These are phyloP conservation scores for Pseudogymnoascus destructans DNA, from an alignment of 2,329 filamentous ascomycete species.

Conservation along the genomic window DNA sequence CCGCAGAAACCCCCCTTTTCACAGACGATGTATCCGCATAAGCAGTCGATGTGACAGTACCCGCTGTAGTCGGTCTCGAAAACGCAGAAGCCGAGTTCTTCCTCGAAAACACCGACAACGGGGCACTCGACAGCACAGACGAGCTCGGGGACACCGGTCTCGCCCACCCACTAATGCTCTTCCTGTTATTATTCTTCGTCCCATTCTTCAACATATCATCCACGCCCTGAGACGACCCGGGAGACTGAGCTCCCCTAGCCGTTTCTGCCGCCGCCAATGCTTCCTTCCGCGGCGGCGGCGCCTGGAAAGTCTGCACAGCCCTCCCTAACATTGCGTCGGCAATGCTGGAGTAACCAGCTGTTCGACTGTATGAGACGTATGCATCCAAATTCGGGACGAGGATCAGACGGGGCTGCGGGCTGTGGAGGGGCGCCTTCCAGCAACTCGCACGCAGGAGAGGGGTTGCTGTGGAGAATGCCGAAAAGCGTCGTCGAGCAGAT, in stretches of 20 bases:
- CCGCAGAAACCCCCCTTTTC: neutral
- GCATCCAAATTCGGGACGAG: slow-evolving; percentile 11
- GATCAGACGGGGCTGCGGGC: neutral
- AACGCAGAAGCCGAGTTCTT: neutral
- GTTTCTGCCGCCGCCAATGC: slow-evolving; percentile 9
- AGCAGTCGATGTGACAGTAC: neutral
- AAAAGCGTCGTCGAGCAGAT: slow-evolving; percentile 18
- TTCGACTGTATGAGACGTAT: slow-evolving; percentile 16
- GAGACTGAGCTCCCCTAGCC: neutral
- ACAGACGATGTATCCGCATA: neutral
- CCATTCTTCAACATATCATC: slow-evolving; percentile 7
- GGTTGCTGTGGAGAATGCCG: slow-evolving; percentile 20
- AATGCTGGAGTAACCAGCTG: slow-evolving; percentile 21
- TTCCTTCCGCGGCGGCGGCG: slow-evolving; percentile 17
- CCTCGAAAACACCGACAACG: neutral
- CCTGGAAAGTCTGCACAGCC: slow-evolving; percentile 18
- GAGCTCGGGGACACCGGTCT: slow-evolving; percentile 21
- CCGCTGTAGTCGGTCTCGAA: slow-evolving; percentile 22
- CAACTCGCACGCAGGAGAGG: slow-evolving; percentile 20
- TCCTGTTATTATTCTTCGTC: neutral
- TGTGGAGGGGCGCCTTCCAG: slow-evolving; percentile 18
- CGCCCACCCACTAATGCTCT: slow-evolving; percentile 7
- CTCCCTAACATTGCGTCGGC: slow-evolving; percentile 26
- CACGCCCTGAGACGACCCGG: neutral
- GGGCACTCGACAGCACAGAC: neutral